Evolutionary conservation across 352 stramenopile species (phyloP).

Genomic region (Phytophthora sp.): DNA sequence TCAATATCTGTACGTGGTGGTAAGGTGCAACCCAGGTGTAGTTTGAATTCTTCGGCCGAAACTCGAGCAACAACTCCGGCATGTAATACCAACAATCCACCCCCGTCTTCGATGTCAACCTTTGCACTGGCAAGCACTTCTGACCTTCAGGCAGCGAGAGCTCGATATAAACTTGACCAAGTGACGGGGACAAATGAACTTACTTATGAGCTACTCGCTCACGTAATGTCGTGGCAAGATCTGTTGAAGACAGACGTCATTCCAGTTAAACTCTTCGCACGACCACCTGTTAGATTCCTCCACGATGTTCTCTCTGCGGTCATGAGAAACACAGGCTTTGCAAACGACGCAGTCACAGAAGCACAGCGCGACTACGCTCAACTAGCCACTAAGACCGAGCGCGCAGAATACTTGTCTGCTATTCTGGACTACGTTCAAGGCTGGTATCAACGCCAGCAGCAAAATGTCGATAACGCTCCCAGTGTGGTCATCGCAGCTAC

Average conservation of each 20-base stretch:
- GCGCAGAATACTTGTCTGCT: slow-evolving; percentile 77
- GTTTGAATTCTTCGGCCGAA: neutral
- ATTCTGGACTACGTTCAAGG: slow-evolving; percentile 78
- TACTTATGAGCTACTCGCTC: slow-evolving; percentile 66
- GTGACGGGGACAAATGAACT: slow-evolving; percentile 65
- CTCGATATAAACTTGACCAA: slow-evolving; percentile 48
- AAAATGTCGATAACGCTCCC: slow-evolving; percentile 10
- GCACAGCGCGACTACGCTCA: slow-evolving; percentile 71
- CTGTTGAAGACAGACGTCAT: slow-evolving; percentile 73
- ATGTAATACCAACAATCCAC: neutral
- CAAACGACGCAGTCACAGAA: slow-evolving; percentile 20
- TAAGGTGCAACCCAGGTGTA: slow-evolving; percentile 30
- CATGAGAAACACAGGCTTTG: slow-evolving; percentile 73
- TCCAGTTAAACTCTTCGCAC: slow-evolving; percentile 72
- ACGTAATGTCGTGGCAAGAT: slow-evolving; percentile 83
- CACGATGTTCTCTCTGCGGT: slow-evolving; percentile 81
- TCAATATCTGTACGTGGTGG: slow-evolving; percentile 68
- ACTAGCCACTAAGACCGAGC: slow-evolving; percentile 72
- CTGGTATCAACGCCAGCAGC: slow-evolving; percentile 44
- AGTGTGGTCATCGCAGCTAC: slow-evolving; percentile 71
- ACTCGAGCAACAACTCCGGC: neutral
- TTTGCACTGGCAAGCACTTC: slow-evolving; percentile 53
- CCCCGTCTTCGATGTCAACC: slow-evolving; percentile 15
- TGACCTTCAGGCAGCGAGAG: slow-evolving; percentile 36
- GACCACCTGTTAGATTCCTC: slow-evolving; percentile 81